Evolutionary conservation across 1,284 basidiomycete species (phyloP).

Genomic region (Sporisorium iseilematis-ciliati): DNA sequence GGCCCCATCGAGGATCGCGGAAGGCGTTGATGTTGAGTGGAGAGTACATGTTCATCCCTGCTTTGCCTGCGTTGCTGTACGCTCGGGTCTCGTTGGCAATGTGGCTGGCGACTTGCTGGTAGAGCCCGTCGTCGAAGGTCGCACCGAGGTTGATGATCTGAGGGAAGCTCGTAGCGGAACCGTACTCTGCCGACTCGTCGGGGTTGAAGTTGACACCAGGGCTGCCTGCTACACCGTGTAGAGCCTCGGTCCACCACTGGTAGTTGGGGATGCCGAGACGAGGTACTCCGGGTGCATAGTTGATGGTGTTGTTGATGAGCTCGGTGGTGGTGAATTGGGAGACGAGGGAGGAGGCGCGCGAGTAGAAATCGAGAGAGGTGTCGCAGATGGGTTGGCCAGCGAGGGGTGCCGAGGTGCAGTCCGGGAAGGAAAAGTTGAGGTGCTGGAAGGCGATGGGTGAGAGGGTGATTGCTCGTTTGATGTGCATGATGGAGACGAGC

Average conservation of each 20-base stretch:
- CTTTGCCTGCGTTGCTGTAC: constrained; percentile 29
- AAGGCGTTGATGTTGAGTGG: constrained; percentile 39
- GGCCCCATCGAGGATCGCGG: constrained; percentile 33
- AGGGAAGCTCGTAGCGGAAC: constrained; percentile 26
- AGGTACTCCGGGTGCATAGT: constrained; percentile 20
- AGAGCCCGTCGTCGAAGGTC: constrained; percentile 34
- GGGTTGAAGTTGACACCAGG: constrained; percentile 30
- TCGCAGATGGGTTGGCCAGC: constrained; percentile 27
- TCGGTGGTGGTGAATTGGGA: constrained; percentile 20
- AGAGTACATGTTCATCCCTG: constrained; percentile 25
- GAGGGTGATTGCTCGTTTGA: constrained; percentile 28
- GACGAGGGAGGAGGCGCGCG: constrained; percentile 26
- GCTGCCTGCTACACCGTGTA: constrained; percentile 24
- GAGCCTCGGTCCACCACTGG: constrained; percentile 39
- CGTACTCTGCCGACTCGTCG: constrained; percentile 4
- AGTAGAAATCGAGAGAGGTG: constrained; percentile 19
- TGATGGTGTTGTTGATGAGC: constrained; percentile 41
- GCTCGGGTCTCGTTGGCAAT: constrained; percentile 35
- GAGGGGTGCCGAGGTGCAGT: constrained; percentile 16
- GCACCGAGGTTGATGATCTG: constrained; percentile 39
- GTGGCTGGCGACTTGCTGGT: constrained; percentile 11
- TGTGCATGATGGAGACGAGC: constrained; percentile 10
- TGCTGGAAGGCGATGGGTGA: constrained; percentile 24
- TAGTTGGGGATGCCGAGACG: constrained; percentile 30
- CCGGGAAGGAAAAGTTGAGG: constrained; percentile 32